Evolutionary conservation across 345 rosid species (phyloP).

Genomic region (Lepidium didymum): DNA sequence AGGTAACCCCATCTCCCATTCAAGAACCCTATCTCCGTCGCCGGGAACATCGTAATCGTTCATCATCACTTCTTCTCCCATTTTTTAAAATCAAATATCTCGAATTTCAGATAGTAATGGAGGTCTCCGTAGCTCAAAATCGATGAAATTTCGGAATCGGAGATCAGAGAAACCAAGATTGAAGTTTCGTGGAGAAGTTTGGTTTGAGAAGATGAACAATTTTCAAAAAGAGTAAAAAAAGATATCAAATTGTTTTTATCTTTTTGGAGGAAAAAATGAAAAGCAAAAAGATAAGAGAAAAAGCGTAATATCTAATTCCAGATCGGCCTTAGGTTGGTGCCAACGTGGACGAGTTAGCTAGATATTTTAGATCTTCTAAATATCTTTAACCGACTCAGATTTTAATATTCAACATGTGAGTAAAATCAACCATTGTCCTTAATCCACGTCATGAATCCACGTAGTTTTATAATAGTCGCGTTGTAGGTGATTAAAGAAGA

Average conservation of each 20-base stretch:
- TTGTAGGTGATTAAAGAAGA: background rate
- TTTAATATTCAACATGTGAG: background rate
- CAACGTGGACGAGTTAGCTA: conserved; percentile 67
- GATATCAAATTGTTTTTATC: background rate
- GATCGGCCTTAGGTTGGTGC: conserved; percentile 38
- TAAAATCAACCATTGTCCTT: background rate
- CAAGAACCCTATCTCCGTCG: conserved; percentile 53
- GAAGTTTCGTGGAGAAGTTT: conserved; percentile 25
- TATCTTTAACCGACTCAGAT: conserved; percentile 32
- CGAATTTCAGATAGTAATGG: background rate
- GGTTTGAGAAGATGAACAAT: conserved; percentile 29
- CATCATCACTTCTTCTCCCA: conserved; percentile 41
- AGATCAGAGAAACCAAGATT: background rate
- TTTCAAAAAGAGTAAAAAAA: background rate
- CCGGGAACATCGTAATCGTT: conserved; percentile 32
- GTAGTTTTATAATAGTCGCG: background rate
- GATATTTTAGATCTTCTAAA: conserved; percentile 73
- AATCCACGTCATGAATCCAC: background rate
- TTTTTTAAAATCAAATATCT: background rate
- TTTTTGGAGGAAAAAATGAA: background rate
- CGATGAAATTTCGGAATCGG: background rate
- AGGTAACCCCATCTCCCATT: conserved; percentile 92
- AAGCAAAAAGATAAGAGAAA: conserved; percentile 24
- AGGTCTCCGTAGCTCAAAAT: background rate
- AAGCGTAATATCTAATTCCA: conserved; percentile 62